phyloP scores from a whole-genome alignment of 257 asterid genomes.

The Nicotiana attenuata region DNA sequence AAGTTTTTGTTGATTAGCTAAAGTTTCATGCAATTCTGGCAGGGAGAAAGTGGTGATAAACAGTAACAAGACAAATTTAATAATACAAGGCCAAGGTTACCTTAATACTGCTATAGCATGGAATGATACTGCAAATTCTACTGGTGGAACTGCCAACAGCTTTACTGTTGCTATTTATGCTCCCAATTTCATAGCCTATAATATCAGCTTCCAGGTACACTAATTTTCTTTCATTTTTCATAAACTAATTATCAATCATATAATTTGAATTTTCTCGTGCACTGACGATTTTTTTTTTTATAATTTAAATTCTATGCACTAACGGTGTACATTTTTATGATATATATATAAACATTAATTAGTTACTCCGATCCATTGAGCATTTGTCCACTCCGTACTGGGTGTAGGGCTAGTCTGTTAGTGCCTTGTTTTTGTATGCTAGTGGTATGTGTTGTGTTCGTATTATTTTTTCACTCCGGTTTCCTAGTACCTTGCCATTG shows the following conservation, averaged over 20 bases:
- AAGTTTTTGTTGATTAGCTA: not conserved
- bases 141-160: conserved; percentile 61
- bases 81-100: conserved; percentile 74
- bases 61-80: conserved; percentile 54
- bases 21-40: not conserved
- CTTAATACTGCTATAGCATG: conserved; percentile 54
- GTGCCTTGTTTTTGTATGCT: too few relatives aligned
- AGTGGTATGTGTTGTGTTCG: too few relatives aligned
- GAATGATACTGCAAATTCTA: conserved; percentile 85
- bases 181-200: conserved; percentile 61
- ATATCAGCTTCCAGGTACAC: conserved; percentile 73
- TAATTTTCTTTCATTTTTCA: not conserved
- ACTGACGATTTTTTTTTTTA: not conserved
- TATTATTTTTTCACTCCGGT: too few relatives aligned
- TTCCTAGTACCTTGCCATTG: too few relatives aligned
- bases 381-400: too few relatives aligned
- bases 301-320: not conserved
- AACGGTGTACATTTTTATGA: too few relatives aligned
- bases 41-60: conserved; percentile 70
- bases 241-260: not conserved
- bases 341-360: too few relatives aligned
- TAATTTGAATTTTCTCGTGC: not conserved
- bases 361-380: too few relatives aligned
- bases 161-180: conserved; percentile 47
- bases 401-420: too few relatives aligned